These are phyloP conservation scores for Penicillium sp. DNA, from an alignment of 2,329 filamentous ascomycete genomes.

Conservation along the genomic window DNA sequence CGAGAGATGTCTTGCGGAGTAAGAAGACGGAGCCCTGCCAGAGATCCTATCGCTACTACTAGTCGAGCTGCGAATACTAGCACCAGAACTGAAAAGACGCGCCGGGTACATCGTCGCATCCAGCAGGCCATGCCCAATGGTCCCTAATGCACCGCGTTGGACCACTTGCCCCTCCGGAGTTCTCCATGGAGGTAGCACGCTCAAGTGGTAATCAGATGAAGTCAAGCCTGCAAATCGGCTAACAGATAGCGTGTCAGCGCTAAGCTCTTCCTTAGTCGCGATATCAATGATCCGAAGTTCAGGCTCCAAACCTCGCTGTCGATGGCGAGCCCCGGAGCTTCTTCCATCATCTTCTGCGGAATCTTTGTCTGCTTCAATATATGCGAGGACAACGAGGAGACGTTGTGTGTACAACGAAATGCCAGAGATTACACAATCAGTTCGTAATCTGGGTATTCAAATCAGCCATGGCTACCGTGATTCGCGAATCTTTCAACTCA, in stretches of 20 bases:
- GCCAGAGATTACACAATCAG: slow-evolving; percentile 96
- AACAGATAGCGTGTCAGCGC: slow-evolving; percentile 80
- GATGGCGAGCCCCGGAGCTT: slow-evolving; percentile 61
- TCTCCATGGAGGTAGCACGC: slow-evolving; percentile 73
- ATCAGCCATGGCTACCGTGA: not conserved
- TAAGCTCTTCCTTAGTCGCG: slow-evolving; percentile 74
- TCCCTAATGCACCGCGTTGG: slow-evolving; percentile 72
- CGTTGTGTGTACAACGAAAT: slow-evolving; percentile 94
- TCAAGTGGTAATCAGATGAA: slow-evolving; percentile 87
- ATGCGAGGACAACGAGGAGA: slow-evolving; percentile 86
- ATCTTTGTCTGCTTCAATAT: slow-evolving; percentile 71
- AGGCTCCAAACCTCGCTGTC: slow-evolving; percentile 77
- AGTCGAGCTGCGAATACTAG: slow-evolving; percentile 65
- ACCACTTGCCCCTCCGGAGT: slow-evolving; percentile 59
- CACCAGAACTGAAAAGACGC: slow-evolving; percentile 80
- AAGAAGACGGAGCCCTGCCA: slow-evolving; percentile 50
- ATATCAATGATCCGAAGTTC: slow-evolving; percentile 91
- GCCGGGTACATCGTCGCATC: slow-evolving; percentile 87
- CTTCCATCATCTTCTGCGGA: slow-evolving; percentile 54
- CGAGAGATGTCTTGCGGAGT: slow-evolving; percentile 54
- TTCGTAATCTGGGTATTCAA: slow-evolving; percentile 67
- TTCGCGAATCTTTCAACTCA: slow-evolving; percentile 50
- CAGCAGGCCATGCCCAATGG: slow-evolving; percentile 74
- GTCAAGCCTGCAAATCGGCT: slow-evolving; percentile 83
- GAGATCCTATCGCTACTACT: slow-evolving; percentile 58